Evolutionary conservation across 805 yeast genomes (phyloP), one percentile per base, ranked within the genome.

Genomic region (Candida anglica): DNA sequence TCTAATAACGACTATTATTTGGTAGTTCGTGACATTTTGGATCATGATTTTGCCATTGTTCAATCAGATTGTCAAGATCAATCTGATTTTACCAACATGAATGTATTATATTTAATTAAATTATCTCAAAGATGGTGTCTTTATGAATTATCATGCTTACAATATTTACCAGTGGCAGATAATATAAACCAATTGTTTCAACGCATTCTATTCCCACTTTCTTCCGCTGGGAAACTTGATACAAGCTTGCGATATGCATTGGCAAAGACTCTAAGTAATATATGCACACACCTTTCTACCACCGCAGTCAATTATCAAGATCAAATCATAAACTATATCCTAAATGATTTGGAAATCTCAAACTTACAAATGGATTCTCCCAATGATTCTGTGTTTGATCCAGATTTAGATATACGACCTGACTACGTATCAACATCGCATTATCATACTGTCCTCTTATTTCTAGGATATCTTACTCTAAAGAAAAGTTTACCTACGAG

Each of bases 201-300:
- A n/a, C n/a, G n/a, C n/a, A n/a, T n/a, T n/a, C n/a, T n/a, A n/a
- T n/a, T n/a, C n/a, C n/a, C n/a, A n/a, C n/a, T n/a, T n/a, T n/a
- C n/a, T n/a, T n/a, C n/a, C 36, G 61, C 63, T n/a, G 57, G 69
- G 29, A 58, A 53, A 2, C 44, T 63, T 22, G 84, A 76, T 34
- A 75, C 84, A 0, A 58, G 63, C 2, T 70, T 81, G 3, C 59
- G 96, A 34, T 80, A 79, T 41, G 62, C 77, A 1, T 61, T 81
- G 21, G 84, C 96, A 1, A 83, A 81, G 50, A 77, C 80, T 16
- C 53, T 83, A 18, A 74, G 83, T 4, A 65, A 75, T 28, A 49
- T 86, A 4, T 50, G 62, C 8, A 33, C 53, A 5, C 43, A 63
- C 3, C 42, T 73, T 11, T 56, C 62, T 1, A 35, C 41, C 0